Conservation (phyloP, 2,329 filamentous ascomycete species). For the Zasmidium cellare region DNA sequence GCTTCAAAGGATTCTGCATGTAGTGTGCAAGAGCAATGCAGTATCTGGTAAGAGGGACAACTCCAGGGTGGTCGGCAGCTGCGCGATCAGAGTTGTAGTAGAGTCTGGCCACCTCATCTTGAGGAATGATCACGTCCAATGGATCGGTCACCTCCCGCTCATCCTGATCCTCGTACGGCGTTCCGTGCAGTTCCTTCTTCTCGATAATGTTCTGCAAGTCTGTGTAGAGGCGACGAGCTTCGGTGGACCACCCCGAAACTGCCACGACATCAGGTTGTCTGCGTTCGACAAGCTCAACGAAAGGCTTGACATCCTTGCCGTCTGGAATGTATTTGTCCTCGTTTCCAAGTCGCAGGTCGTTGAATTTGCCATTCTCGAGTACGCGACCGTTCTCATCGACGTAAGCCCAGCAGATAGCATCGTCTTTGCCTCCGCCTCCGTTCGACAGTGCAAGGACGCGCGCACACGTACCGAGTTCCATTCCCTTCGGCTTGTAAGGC, state of each 20-base stretch:
- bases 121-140: constrained; percentile 86
- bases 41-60: constrained; percentile 79
- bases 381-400: constrained; percentile 90
- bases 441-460: constrained; percentile 86
- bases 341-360: constrained; percentile 69
- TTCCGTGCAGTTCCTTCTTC: constrained; percentile 73
- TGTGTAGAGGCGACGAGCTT: constrained; percentile 79
- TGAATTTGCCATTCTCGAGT: constrained; percentile 83
- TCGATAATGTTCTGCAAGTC: constrained; percentile 77
- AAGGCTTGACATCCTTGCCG: constrained; percentile 64
- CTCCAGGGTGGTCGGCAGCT: constrained; percentile 74
- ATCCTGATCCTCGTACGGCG: constrained; percentile 86
- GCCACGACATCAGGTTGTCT: constrained; percentile 87
- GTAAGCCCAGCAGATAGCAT: constrained; percentile 87
- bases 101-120: constrained; percentile 94
- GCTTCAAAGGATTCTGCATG: constrained; percentile 92
- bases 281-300: constrained; percentile 76
- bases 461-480: constrained; percentile 83
- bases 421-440: constrained; percentile 74
- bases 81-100: constrained; percentile 90
- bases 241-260: constrained; percentile 83
- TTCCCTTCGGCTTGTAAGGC: constrained; percentile 90
- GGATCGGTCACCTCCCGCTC: constrained; percentile 74
- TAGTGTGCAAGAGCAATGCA: constrained; percentile 88
- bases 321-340: constrained; percentile 67